A percentile compares a stretch with the other conserved stretches of the same genome.
Evolutionary conservation across 2,329 filamentous ascomycete species (phyloP).

Genomic region (Pyricularia sp.): DNA sequence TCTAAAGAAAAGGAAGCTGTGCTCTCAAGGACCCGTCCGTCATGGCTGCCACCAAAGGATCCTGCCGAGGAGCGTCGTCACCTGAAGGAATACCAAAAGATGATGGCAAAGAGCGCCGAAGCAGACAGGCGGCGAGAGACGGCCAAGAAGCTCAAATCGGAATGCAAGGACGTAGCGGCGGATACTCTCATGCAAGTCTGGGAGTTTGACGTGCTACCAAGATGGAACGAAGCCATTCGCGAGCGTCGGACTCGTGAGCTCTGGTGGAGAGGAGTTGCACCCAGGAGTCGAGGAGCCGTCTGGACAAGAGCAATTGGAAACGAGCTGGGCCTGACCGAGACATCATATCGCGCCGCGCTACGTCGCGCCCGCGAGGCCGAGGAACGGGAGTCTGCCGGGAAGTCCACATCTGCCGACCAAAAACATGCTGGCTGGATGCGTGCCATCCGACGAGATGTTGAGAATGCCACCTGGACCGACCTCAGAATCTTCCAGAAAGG

Average conservation of each 20-base stretch:
- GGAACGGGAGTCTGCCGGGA: conserved; percentile 36
- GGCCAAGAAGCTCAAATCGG: conserved; percentile 35
- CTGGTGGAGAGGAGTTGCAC: conserved; percentile 71
- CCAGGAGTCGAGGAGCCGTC: conserved; percentile 53
- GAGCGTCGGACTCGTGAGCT: conserved; percentile 60
- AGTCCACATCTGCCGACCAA: conserved; percentile 39
- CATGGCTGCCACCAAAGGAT: conserved; percentile 76
- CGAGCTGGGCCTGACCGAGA: conserved; percentile 51
- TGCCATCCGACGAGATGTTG: conserved; percentile 50
- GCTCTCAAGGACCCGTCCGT: conserved; percentile 65
- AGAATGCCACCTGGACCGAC: conserved; percentile 53
- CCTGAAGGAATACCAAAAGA: conserved; percentile 70
- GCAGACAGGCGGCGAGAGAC: conserved; percentile 47
- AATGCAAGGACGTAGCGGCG: conserved; percentile 39
- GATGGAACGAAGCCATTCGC: conserved; percentile 59
- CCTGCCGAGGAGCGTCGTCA: conserved; percentile 85
- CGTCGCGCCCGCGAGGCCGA: conserved; percentile 52
- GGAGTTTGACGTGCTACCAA: conserved; percentile 64
- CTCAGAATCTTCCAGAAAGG: conserved; percentile 57
- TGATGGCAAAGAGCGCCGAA: conserved; percentile 56
- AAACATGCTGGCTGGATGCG: conserved; percentile 47
- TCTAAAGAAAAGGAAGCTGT: conserved; percentile 82
- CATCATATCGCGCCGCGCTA: conserved; percentile 59
- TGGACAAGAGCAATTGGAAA: conserved; percentile 65
- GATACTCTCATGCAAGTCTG: conserved; percentile 49